Evolutionary conservation across 768 basidiomycete species (phyloP).

Genomic region (Infundibulicybe gibba): DNA sequence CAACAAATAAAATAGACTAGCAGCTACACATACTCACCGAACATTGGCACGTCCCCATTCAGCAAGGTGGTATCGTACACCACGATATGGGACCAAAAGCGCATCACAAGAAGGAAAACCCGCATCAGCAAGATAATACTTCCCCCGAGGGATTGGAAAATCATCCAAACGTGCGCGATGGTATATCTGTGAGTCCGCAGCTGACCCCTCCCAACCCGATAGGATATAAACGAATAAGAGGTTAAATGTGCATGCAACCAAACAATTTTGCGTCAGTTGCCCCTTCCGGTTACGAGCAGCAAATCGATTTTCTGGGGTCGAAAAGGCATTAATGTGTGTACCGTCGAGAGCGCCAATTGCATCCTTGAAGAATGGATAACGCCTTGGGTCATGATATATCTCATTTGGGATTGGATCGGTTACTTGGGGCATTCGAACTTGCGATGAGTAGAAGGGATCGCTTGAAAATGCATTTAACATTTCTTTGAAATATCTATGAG

Average conservation of each 20-base stretch:
- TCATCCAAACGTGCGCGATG: conserved; percentile 18
- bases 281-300: conserved; percentile 24
- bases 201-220: conserved; percentile 37
- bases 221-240: conserved; percentile 32
- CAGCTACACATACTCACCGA: conserved; percentile 5
- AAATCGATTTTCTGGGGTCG: conserved; percentile 9
- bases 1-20: neutral
- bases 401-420: conserved; percentile 12
- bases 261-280: conserved; percentile 29
- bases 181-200: conserved; percentile 29
- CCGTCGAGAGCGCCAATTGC: conserved; percentile 30
- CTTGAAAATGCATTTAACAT: conserved; percentile 14
- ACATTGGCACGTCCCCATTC: conserved; percentile 20
- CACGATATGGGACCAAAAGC: conserved; percentile 33
- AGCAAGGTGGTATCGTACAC: conserved; percentile 31
- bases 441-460: conserved; percentile 9
- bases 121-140: conserved; percentile 30
- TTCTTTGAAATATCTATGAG: neutral
- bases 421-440: conserved; percentile 2
- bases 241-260: conserved; percentile 29
- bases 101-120: too few species aligned
- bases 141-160: conserved; percentile 25
- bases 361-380: conserved; percentile 28
- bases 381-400: conserved; percentile 23
- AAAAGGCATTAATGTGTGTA: conserved; percentile 20